phyloP scores from a whole-genome alignment of 1,139 yeast genomes.

The Kodamaea ohmeri region DNA sequence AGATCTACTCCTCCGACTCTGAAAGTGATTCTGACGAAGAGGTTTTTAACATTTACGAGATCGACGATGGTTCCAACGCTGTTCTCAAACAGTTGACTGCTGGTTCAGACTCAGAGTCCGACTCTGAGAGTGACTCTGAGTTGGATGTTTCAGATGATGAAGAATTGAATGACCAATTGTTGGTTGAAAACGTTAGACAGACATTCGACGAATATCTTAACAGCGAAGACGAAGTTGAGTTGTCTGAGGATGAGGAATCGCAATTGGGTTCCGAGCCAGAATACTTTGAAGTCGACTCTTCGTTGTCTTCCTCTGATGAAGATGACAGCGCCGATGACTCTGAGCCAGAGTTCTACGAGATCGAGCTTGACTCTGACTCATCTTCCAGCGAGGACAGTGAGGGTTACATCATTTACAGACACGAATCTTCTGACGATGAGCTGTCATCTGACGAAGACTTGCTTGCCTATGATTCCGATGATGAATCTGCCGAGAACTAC shows the following conservation, averaged over 20 bases:
- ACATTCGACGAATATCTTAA: constrained; percentile 36
- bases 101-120: constrained; percentile 13
- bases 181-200: constrained; percentile 42
- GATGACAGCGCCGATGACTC: constrained; percentile 20
- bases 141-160: constrained; percentile 35
- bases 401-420: constrained; percentile 46
- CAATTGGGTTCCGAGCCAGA: constrained; percentile 33
- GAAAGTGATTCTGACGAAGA: constrained; percentile 10
- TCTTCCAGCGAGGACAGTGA: constrained; percentile 36
- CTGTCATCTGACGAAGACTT: constrained; percentile 39
- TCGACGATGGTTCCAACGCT: background rate
- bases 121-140: constrained; percentile 20
- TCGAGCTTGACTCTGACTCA: constrained; percentile 21
- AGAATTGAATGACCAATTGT: constrained; percentile 34
- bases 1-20: background rate
- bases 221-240: constrained; percentile 25
- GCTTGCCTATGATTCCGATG: constrained; percentile 22
- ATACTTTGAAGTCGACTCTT: constrained; percentile 33
- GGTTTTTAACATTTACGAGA: constrained; percentile 1
- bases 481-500: constrained; percentile 16
- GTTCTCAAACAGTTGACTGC: background rate
- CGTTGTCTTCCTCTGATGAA: constrained; percentile 21
- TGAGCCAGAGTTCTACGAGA: constrained; percentile 27
- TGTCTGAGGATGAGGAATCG: constrained; percentile 28
- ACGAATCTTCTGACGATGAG: constrained; percentile 38